These are phyloP conservation scores for Kwoniella shivajii DNA, from an alignment of 1,284 basidiomycete species.

Conservation along the genomic window DNA sequence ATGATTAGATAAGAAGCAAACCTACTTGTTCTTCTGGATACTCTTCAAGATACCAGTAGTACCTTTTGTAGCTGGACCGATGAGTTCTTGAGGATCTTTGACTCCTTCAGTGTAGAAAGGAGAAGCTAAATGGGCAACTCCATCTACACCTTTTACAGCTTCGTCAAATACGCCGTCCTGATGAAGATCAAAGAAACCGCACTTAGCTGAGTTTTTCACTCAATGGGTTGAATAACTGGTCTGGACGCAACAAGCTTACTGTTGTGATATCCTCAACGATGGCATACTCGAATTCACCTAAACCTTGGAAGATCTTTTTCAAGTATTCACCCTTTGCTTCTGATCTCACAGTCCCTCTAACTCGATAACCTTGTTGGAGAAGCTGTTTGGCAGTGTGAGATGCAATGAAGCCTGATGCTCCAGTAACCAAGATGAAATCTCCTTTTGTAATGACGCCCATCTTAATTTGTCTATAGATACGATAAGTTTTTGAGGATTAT, in stretches of 20 bases:
- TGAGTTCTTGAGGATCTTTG: slow-evolving; percentile 57
- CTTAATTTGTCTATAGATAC: background rate
- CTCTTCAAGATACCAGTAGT: slow-evolving; percentile 64
- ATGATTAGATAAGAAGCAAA: too few species aligned
- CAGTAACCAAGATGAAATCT: slow-evolving; percentile 30
- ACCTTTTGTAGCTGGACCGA: slow-evolving; percentile 66
- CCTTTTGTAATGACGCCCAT: slow-evolving; percentile 29
- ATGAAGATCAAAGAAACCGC: too few species aligned
- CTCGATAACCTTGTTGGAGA: slow-evolving; percentile 47
- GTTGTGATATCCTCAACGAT: slow-evolving; percentile 63
- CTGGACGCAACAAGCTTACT: slow-evolving; percentile 49
- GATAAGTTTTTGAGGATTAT: background rate
- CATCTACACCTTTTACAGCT: slow-evolving; percentile 67
- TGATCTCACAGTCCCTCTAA: slow-evolving; percentile 63
- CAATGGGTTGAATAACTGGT: too few species aligned
- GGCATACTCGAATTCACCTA: slow-evolving; percentile 57
- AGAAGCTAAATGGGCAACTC: slow-evolving; percentile 53
- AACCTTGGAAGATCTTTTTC: slow-evolving; percentile 56
- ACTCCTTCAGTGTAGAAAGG: slow-evolving; percentile 44
- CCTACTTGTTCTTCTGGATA: slow-evolving; percentile 60
- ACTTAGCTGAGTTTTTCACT: too few species aligned
- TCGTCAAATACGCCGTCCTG: slow-evolving; percentile 68
- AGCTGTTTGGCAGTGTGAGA: slow-evolving; percentile 34
- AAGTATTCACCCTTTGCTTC: slow-evolving; percentile 60
- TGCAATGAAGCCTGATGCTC: slow-evolving; percentile 35